Conservation (phyloP, 352 stramenopile genomes). For the Phytophthora hybrid region DNA sequence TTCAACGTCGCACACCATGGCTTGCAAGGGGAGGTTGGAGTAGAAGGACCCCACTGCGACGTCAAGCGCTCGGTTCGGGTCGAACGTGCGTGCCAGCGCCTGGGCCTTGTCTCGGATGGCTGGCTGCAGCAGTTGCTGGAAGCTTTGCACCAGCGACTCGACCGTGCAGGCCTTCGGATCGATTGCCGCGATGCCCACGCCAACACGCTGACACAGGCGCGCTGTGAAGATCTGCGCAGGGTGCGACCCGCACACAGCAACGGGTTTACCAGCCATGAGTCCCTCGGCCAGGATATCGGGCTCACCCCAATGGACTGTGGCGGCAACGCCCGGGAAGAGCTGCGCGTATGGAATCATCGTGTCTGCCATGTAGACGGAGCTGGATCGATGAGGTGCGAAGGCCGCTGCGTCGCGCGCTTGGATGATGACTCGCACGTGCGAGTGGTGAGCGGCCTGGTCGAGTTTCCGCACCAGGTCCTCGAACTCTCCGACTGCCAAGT, state of each 20-base stretch:
- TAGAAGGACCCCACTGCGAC: conserved; percentile 80
- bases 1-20: conserved; percentile 78
- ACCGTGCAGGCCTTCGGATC: conserved; percentile 64
- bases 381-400: conserved; percentile 12
- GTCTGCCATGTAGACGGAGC: conserved; percentile 27
- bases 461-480: conserved; percentile 45
- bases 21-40: conserved; percentile 62
- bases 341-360: conserved; percentile 62
- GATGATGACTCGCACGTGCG: conserved; percentile 51
- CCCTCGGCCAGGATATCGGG: conserved; percentile 81
- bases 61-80: conserved; percentile 66
- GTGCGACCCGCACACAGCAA: conserved; percentile 89
- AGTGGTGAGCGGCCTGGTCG: conserved; percentile 32
- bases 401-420: conserved; percentile 34
- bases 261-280: conserved; percentile 79
- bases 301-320: conserved; percentile 76
- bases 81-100: conserved; percentile 53
- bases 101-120: conserved; percentile 50
- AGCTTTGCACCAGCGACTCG: conserved; percentile 65
- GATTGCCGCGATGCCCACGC: conserved; percentile 70
- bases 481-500: conserved; percentile 29
- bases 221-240: conserved; percentile 90
- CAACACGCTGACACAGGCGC: conserved; percentile 58
- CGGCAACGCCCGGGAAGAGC: conserved; percentile 75
- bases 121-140: conserved; percentile 57